A percentile compares a stretch with the other conserved stretches of the same genome.
These are phyloP conservation scores for Alternaria longipes DNA, from an alignment of 2,329 filamentous ascomycete species.

Conservation along the genomic window DNA sequence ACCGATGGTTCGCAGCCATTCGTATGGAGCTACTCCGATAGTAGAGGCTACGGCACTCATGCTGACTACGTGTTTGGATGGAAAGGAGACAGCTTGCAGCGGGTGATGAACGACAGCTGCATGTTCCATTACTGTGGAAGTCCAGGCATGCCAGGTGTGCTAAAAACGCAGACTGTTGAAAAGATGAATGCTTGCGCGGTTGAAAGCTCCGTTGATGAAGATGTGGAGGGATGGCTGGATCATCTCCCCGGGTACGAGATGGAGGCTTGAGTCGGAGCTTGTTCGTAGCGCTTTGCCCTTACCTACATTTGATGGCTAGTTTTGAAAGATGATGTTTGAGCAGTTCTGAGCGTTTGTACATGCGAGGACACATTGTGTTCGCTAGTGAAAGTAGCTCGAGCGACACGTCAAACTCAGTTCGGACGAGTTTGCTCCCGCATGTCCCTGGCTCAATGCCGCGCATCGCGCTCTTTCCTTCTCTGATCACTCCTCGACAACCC, in stretches of 20 bases:
- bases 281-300: not conserved
- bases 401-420: not conserved
- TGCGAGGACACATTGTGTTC: not conserved
- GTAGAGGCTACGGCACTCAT: conserved; percentile 37
- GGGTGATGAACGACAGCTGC: conserved; percentile 34
- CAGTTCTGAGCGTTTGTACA: not conserved
- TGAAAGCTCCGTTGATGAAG: conserved; percentile 21
- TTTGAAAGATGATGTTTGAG: not conserved
- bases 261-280: not conserved
- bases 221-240: conserved; percentile 30
- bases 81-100: conserved; percentile 42
- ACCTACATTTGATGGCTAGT: not conserved
- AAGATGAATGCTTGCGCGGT: conserved; percentile 33
- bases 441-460: not conserved
- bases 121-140: conserved; percentile 36
- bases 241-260: conserved; percentile 21
- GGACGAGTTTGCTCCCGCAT: not conserved
- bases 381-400: not conserved
- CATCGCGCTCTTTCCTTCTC: not conserved
- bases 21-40: conserved; percentile 20
- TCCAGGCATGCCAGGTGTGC: conserved; percentile 26
- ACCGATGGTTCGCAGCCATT: conserved; percentile 24
- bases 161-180: conserved; percentile 30
- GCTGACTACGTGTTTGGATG: conserved; percentile 40
- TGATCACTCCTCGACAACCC: not conserved